These are phyloP conservation scores for Nemania abortiva DNA, from an alignment of 2,329 filamentous ascomycete species.

Conservation along the genomic window DNA sequence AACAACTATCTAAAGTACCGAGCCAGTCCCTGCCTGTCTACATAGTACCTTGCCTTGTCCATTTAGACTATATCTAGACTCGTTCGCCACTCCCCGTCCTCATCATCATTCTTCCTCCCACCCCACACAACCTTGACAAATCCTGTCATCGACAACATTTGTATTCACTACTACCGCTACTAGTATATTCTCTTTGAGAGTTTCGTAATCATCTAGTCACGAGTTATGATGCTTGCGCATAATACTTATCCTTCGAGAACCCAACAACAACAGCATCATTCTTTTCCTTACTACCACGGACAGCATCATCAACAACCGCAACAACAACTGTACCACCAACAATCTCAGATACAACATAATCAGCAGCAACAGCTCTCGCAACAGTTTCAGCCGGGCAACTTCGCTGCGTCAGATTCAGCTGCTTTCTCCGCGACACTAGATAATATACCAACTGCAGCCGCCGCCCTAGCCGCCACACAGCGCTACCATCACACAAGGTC, in stretches of 20 bases:
- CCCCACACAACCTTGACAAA: slow-evolving; percentile 36
- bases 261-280: slow-evolving; percentile 40
- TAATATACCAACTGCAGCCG: slow-evolving; percentile 51
- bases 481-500: slow-evolving; percentile 42
- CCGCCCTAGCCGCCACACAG: slow-evolving; percentile 48
- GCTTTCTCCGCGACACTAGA: slow-evolving; percentile 51
- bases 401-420: slow-evolving; percentile 20
- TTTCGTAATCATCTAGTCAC: slow-evolving; percentile 32
- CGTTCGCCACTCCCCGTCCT: slow-evolving; percentile 33
- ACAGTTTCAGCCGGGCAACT: slow-evolving; percentile 26
- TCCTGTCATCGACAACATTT: slow-evolving; percentile 29
- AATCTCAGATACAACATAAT: slow-evolving; percentile 15
- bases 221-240: slow-evolving; percentile 52
- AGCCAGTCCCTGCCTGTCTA: not conserved
- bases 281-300: slow-evolving; percentile 43
- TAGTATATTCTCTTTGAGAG: slow-evolving; percentile 10
- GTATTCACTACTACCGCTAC: not conserved
- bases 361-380: slow-evolving; percentile 31
- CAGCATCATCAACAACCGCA: slow-evolving; percentile 44
- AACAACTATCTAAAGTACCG: not conserved
- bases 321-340: slow-evolving; percentile 7
- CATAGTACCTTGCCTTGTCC: slow-evolving; percentile 15
- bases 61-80: slow-evolving; percentile 35
- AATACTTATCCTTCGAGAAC: slow-evolving; percentile 46
- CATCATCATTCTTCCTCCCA: slow-evolving; percentile 23